phyloP scores from a whole-genome alignment of 306 rosid species.

The Astragalus membranaceus region DNA sequence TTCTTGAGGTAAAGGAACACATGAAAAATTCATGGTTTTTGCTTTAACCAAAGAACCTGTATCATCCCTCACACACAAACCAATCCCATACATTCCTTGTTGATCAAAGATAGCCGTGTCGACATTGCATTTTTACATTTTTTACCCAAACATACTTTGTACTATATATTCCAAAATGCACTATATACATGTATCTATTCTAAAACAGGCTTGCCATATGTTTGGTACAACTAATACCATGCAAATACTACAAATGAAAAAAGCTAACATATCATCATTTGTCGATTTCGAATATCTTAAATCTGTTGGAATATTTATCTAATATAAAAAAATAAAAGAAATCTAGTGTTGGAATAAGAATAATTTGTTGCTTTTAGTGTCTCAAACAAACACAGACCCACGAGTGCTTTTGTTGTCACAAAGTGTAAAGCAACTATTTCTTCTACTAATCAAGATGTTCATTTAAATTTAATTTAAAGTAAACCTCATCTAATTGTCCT shows the following conservation, averaged over 20 bases:
- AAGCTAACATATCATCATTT: background rate
- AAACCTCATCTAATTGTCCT: constrained; percentile 9
- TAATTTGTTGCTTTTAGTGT: constrained; percentile 26
- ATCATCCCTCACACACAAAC: no score
- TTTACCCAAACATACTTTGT: background rate
- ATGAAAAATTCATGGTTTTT: no score
- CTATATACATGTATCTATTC: background rate
- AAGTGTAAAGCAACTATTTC: constrained; percentile 25
- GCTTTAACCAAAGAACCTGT: no score
- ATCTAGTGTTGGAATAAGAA: constrained; percentile 11
- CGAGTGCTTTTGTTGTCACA: constrained; percentile 34
- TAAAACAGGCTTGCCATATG: background rate
- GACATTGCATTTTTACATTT: no score
- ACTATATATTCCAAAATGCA: background rate
- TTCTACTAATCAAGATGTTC: constrained; percentile 14
- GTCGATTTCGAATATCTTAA: constrained; percentile 7
- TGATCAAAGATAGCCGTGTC: no score
- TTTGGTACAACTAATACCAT: constrained; percentile 7
- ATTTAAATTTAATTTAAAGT: constrained; percentile 27
- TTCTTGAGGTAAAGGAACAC: no score
- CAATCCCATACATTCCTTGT: no score
- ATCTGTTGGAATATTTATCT: constrained; percentile 2
- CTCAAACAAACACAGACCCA: constrained; percentile 16
- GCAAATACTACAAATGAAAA: background rate
- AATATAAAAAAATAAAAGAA: background rate